Conservation (phyloP, 306 rosid genomes). For the Glycine tomentella region DNA sequence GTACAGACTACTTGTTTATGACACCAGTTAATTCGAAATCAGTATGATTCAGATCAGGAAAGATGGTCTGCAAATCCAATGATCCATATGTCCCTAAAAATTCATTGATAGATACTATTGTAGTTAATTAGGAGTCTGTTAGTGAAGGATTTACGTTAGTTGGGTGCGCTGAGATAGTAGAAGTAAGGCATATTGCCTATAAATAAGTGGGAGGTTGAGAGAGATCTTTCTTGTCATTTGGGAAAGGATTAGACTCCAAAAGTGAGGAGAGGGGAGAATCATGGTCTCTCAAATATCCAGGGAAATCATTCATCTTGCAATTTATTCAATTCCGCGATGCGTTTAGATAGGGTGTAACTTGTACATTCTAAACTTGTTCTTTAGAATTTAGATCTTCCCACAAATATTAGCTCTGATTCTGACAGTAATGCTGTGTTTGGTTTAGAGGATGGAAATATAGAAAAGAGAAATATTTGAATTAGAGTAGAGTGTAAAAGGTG, state of each 20-base stretch:
- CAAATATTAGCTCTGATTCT: background rate
- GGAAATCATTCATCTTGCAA: background rate
- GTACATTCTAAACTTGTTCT: background rate
- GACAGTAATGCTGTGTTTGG: too few species aligned
- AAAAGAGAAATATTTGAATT: too few species aligned
- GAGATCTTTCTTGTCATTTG: background rate
- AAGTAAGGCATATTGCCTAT: background rate
- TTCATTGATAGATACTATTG: background rate
- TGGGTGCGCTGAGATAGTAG: background rate
- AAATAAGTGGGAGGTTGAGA: background rate
- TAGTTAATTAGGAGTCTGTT: background rate
- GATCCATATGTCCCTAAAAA: background rate
- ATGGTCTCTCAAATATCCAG: background rate
- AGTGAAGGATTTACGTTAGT: background rate
- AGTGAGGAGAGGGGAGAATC: background rate
- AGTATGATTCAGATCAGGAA: constrained; percentile 14
- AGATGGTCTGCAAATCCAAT: constrained; percentile 8
- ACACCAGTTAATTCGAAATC: background rate
- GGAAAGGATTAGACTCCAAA: background rate
- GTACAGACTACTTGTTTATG: background rate
- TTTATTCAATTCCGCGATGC: background rate
- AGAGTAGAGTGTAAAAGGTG: too few species aligned
- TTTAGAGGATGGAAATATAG: too few species aligned
- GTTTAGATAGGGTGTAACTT: background rate
- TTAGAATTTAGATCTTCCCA: background rate